Evolutionary conservation across 495 filamentous ascomycete genomes (phyloP), one percentile per base, ranked within the genome.

Genomic region (Margaritispora aquatica): DNA sequence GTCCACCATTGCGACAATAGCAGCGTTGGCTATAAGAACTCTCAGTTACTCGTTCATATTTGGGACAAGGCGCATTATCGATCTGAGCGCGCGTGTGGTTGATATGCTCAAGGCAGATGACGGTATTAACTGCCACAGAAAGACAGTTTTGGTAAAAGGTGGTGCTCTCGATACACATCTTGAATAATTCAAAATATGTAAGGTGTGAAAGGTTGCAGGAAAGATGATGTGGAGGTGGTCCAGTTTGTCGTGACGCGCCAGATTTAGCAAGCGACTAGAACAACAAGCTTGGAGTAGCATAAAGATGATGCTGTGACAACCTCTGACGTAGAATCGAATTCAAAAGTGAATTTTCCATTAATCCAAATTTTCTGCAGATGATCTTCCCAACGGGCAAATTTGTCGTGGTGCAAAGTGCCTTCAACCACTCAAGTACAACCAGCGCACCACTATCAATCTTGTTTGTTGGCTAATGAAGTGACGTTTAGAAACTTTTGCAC

Each of bases 151-250:
- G 36, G 24, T 54, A 54, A 1, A 21, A 44, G 2, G 19, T 54
- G 29, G 24, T 4, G 17, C 20, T 60, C 49, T 54, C 36, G 49
- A 17, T 2, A 54, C 58, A 60, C 58, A 60, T 60, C 24, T 31
- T 34, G 44, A 34, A n/a, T n/a, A n/a, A n/a, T n/a, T n/a, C n/a
- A n/a, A n/a, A 9, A 27, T 20, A 13, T 54, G n/a, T 34, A 4
- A 27, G 24, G 51, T 54, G 51, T 44, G 2, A 9, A 13, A 22
- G 26, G 19, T 31, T n/a, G 17, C 1, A 17, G 20, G 24, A 36
- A n/a, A 34, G 26, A 17, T 54, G 8, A 13, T 54, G 26, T 31
- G 51, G 3, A 5, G 51, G 9, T n/a, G 51, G 51, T n/a, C n/a
- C 8, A n/a, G 51, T 8, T 24, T 9, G 3, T n/a, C 8, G 19